Base-by-base conservation (phyloP, 192 early-diverging fungal species). In the Backusella macrospora region DNA sequence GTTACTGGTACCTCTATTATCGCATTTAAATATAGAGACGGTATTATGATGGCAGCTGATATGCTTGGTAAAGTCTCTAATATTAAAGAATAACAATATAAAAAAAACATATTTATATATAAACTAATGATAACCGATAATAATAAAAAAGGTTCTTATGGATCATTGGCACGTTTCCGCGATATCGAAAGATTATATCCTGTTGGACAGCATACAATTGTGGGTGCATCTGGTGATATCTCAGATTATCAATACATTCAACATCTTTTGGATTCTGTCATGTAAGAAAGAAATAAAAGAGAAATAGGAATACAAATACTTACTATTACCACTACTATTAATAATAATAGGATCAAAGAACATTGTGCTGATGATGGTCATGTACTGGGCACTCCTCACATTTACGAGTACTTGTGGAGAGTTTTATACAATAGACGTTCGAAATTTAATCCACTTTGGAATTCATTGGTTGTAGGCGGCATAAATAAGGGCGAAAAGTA, bases 11-110 rank as follows among this genome's bases (percentile, higher is more conserved):
- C 95, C 9, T 97, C 96, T 44, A 94, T 98, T 38, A 76, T 99
- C 47, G 98, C 89, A 49, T 86, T 99, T 79, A 93, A 95, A 84
- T 99, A 93, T 89, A 97, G 95, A 80, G 96, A 96, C 73, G 98
- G 98, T 68, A 87, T 99, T 44, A 97, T 99, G 92, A 88, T 99
- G 81, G 95, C 95, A 7, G 93, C 96, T 13, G 98, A 99, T 80
- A 95, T 91, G 76, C 84, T 99, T 64, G 90, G 90, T 93, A 80
- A 68, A 71, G 59, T 74, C 21, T 29, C 63, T 74, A n/a, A 34
- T 34, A 23, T 18, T 29, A 29, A 62, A 62, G 59, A 62, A 37
- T 55, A 18, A 55, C 2, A 52, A 15, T 52, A 34, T 34, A 34
- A 34, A 1, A 34, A n/a, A n/a, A n/a, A n/a, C n/a, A 34, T 34